These are phyloP conservation scores for Suillus placidus DNA, from an alignment of 768 basidiomycete species.

Conservation along the genomic window DNA sequence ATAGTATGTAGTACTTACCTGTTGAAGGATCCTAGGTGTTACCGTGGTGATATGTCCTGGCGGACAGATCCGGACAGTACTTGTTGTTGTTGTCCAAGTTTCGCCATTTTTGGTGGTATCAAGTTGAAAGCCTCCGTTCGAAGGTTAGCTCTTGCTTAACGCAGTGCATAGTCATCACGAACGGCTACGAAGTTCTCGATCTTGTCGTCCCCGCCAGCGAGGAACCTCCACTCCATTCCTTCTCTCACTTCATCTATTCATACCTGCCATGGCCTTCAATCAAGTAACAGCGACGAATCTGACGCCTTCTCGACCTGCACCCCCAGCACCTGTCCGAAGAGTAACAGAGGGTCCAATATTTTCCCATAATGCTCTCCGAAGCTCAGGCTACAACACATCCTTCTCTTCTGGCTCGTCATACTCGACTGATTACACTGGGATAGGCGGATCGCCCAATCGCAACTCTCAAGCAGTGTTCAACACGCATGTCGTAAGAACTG, in stretches of 20 bases:
- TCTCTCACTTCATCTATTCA: slow-evolving; percentile 19
- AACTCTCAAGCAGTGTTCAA: slow-evolving; percentile 37
- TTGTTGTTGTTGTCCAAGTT: slow-evolving; percentile 7
- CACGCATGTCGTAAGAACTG: slow-evolving; percentile 62
- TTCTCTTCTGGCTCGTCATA: slow-evolving; percentile 65
- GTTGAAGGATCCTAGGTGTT: slow-evolving; percentile 18
- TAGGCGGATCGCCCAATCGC: slow-evolving; percentile 77
- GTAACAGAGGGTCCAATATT: slow-evolving; percentile 38
- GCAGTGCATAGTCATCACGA: slow-evolving; percentile 1
- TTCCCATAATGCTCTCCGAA: slow-evolving; percentile 45
- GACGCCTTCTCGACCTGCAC: slow-evolving; percentile 79
- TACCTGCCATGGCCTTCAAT: slow-evolving; percentile 48
- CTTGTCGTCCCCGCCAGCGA: slow-evolving; percentile 13
- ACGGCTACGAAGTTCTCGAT: neutral
- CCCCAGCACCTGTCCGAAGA: slow-evolving; percentile 63
- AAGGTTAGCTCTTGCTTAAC: neutral
- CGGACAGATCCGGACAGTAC: slow-evolving; percentile 33
- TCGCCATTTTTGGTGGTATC: slow-evolving; percentile 11
- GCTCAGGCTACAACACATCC: slow-evolving; percentile 60
- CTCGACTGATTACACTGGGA: slow-evolving; percentile 71
- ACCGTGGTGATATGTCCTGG: slow-evolving; percentile 32
- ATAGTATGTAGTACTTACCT: neutral
- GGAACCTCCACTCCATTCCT: neutral
- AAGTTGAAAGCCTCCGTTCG: slow-evolving; percentile 4
- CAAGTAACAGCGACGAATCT: slow-evolving; percentile 58